Evolutionary conservation across 2,329 filamentous ascomycete genomes (phyloP), one percentile per base, ranked within the genome.

Genomic region (Bipolaris zeicola): DNA sequence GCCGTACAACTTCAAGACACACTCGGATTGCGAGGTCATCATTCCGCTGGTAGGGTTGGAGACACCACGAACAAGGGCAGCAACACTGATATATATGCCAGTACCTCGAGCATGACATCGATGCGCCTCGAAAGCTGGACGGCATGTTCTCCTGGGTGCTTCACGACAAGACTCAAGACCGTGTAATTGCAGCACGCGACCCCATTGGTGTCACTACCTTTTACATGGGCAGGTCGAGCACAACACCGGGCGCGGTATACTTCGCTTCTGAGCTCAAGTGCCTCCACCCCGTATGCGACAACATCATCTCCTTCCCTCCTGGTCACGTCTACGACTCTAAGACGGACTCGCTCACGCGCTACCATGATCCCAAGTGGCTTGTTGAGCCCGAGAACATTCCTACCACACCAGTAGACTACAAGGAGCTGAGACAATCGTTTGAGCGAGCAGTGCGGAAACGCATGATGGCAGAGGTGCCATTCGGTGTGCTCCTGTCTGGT

Each of bases 131-230:
- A 79, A 84, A 92, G 79, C 87, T 99, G 67, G 95, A 99, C 77
- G 95, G 95, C 82, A 99, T 99, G 95, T 99, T 99, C 85, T 97
- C 94, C 14, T 99, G 96, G 81, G 93, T 99, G 54, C 86, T 99
- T 50, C 96, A 96, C 80, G 95, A 99, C 82, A 96, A 96, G 85
- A 89, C 87, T 67, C 87, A 92, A 78, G 90, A 99, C 82, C 89
- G 95, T 66, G 90, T 92, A 61, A 87, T 99, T 73, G 95, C 95
- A 56, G 95, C 95, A 53, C 89, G 95, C 75, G 95, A 99, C 77
- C 95, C 95, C 34, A 97, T 99, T 71, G 95, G 95, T 69, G 89
- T 99, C 77, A 98, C 93, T 65, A 97, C 92, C 62, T 92, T 99
- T 77, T 99, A 99, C 82, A 91, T 97, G 78, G 95, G 95, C 70